Conservation (phyloP, 768 basidiomycete species). For the Pisolithus marmoratus region DNA sequence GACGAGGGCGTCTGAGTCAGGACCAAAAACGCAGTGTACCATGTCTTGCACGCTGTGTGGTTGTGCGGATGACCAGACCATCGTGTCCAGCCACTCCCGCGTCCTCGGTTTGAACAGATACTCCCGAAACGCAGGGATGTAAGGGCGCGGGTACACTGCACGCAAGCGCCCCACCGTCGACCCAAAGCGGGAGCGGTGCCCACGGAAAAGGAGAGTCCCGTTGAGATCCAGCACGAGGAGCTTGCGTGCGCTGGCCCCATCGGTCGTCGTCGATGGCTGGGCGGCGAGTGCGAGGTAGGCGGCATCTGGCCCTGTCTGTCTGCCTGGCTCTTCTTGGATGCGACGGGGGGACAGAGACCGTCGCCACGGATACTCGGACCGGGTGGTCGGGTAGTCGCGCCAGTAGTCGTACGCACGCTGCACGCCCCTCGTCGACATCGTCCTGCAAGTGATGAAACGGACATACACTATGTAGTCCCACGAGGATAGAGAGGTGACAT, state of each 20-base stretch:
- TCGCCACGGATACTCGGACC: neutral
- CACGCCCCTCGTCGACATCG: neutral
- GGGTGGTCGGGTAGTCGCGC: neutral
- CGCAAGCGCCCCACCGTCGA: slow-evolving; percentile 24
- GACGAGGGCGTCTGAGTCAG: slow-evolving; percentile 35
- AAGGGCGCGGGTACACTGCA: slow-evolving; percentile 56
- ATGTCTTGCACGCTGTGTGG: slow-evolving; percentile 74
- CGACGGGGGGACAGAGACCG: too few species aligned
- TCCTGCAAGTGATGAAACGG: too few species aligned
- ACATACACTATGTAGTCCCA: too few species aligned
- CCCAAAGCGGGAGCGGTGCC: neutral
- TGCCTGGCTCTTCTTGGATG: neutral
- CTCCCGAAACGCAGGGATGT: slow-evolving; percentile 50
- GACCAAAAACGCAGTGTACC: slow-evolving; percentile 58
- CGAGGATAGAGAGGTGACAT: neutral
- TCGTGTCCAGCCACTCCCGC: slow-evolving; percentile 68
- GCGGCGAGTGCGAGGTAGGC: slow-evolving; percentile 32
- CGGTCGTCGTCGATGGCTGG: slow-evolving; percentile 21
- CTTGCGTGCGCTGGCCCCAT: slow-evolving; percentile 42
- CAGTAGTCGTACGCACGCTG: slow-evolving; percentile 20
- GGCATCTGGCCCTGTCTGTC: slow-evolving; percentile 23
- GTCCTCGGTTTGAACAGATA: slow-evolving; percentile 62
- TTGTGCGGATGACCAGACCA: slow-evolving; percentile 88
- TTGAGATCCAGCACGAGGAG: slow-evolving; percentile 59
- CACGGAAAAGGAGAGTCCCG: neutral